Percentiles rank a stretch among this genome's conserved stretches.
phyloP scores from a whole-genome alignment of 2,329 filamentous ascomycete genomes.

The Colletotrichum tabaci region DNA sequence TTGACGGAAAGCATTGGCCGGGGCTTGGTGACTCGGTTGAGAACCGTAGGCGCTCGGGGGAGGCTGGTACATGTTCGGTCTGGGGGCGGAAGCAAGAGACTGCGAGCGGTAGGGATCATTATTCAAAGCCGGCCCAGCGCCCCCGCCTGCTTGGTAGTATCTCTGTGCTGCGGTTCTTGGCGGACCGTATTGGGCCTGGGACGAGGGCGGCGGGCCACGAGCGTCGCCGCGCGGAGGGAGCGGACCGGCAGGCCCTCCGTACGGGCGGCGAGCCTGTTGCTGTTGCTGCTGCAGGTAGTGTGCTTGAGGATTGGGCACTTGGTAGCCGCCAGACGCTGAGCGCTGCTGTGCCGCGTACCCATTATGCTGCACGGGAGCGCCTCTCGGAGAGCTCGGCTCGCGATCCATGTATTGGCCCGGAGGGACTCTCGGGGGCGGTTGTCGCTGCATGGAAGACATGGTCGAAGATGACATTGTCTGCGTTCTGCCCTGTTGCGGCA shows the following conservation, averaged over 20 bases:
- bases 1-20: slow-evolving; percentile 84
- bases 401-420: slow-evolving; percentile 54
- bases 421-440: slow-evolving; percentile 72
- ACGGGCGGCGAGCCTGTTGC: slow-evolving; percentile 60
- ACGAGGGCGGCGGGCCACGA: slow-evolving; percentile 64
- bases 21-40: slow-evolving; percentile 64
- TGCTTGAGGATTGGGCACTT: slow-evolving; percentile 58
- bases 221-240: slow-evolving; percentile 71
- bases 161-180: slow-evolving; percentile 66
- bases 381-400: slow-evolving; percentile 55
- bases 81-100: slow-evolving; percentile 84
- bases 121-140: slow-evolving; percentile 80
- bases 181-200: slow-evolving; percentile 46
- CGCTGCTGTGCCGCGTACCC: slow-evolving; percentile 60
- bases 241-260: slow-evolving; percentile 58
- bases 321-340: slow-evolving; percentile 65
- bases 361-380: slow-evolving; percentile 51
- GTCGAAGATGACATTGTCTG: slow-evolving; percentile 79
- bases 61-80: slow-evolving; percentile 80
- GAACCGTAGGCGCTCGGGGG: slow-evolving; percentile 69
- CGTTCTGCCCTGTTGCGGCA: slow-evolving; percentile 70
- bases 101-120: slow-evolving; percentile 92
- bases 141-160: slow-evolving; percentile 73
- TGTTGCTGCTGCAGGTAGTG: slow-evolving; percentile 64
- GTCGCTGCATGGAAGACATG: slow-evolving; percentile 70